phyloP scores from a whole-genome alignment of 192 early-diverging fungal genomes.

The Phlyctochytrium planicorne region DNA sequence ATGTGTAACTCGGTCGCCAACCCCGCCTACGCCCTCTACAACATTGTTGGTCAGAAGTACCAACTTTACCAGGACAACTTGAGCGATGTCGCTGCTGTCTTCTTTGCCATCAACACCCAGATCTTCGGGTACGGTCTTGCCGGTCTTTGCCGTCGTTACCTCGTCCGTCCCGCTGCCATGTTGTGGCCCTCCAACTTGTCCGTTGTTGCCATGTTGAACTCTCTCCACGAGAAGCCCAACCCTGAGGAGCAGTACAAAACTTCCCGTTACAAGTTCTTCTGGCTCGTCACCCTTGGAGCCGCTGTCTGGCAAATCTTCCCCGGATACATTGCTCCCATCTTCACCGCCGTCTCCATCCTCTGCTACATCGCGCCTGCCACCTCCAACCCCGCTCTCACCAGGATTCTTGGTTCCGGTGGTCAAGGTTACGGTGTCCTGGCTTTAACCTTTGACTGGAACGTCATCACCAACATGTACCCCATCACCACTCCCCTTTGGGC shows the following conservation, averaged over 20 bases:
- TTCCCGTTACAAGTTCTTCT: constrained; percentile 12
- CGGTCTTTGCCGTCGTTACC: constrained; percentile 68
- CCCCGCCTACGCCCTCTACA: constrained; percentile 3
- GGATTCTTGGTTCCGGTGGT: background rate
- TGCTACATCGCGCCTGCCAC: background rate
- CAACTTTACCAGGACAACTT: constrained; percentile 9
- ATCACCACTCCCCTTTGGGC: constrained; percentile 20
- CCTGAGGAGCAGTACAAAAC: too few species aligned
- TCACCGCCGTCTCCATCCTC: constrained; percentile 3
- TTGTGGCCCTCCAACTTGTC: constrained; percentile 79
- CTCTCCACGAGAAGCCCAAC: constrained; percentile 20
- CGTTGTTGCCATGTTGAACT: constrained; percentile 25
- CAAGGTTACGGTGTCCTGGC: constrained; percentile 10
- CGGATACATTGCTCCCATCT: background rate
- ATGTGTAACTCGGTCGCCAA: background rate
- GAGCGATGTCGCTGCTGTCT: constrained; percentile 1
- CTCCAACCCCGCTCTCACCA: background rate
- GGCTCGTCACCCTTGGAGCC: constrained; percentile 10
- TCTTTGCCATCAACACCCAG: constrained; percentile 39
- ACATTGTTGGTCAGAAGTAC: constrained; percentile 8
- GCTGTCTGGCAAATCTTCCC: constrained; percentile 19
- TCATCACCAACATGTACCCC: constrained; percentile 5
- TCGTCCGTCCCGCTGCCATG: constrained; percentile 84
- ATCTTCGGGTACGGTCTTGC: constrained; percentile 67
- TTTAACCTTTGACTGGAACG: constrained; percentile 25